Percentiles rank a stretch among this genome's conserved stretches.
phyloP scores from a whole-genome alignment of 768 basidiomycete species.

The Dentipellis fragilis region DNA sequence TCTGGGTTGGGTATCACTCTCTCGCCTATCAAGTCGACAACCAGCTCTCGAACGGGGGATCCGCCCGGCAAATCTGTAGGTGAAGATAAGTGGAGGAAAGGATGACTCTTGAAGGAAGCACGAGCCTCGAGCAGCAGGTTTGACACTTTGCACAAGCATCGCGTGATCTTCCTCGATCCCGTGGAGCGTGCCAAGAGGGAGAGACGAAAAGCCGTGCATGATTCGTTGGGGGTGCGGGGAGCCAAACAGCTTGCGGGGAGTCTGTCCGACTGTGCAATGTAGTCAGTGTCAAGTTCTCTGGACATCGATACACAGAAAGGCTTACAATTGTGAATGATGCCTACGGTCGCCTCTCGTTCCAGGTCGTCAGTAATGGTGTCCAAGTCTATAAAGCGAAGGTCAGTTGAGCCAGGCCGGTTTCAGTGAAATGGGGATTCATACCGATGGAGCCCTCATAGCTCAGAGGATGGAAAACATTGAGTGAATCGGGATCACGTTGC shows the following conservation, averaged over 20 bases:
- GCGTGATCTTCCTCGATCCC: constrained; percentile 83
- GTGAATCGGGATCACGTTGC: constrained; percentile 64
- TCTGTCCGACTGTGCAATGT: constrained; percentile 66
- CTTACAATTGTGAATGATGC: constrained; percentile 90
- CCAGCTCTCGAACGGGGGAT: constrained; percentile 39
- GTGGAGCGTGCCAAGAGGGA: constrained; percentile 61
- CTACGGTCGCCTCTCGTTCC: constrained; percentile 86
- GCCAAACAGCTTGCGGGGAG: constrained; percentile 77
- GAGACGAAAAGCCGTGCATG: constrained; percentile 57
- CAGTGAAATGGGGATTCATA: constrained; percentile 16
- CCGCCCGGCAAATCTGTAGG: constrained; percentile 33
- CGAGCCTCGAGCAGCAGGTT: constrained; percentile 44
- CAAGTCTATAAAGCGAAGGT: constrained; percentile 41
- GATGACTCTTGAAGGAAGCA: neutral
- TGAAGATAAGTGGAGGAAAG: neutral
- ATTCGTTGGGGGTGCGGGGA: constrained; percentile 67
- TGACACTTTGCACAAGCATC: constrained; percentile 46
- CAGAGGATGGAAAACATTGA: constrained; percentile 87
- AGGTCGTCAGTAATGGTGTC: constrained; percentile 79
- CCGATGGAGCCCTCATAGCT: constrained; percentile 90
- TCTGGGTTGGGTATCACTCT: constrained; percentile 52
- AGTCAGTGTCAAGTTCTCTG: neutral
- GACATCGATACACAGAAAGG: neutral
- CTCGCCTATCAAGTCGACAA: constrained; percentile 48
- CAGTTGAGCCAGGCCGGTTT: neutral